Evolutionary conservation across 2,329 filamentous ascomycete genomes (phyloP).

Genomic region (Venturia effusa): DNA sequence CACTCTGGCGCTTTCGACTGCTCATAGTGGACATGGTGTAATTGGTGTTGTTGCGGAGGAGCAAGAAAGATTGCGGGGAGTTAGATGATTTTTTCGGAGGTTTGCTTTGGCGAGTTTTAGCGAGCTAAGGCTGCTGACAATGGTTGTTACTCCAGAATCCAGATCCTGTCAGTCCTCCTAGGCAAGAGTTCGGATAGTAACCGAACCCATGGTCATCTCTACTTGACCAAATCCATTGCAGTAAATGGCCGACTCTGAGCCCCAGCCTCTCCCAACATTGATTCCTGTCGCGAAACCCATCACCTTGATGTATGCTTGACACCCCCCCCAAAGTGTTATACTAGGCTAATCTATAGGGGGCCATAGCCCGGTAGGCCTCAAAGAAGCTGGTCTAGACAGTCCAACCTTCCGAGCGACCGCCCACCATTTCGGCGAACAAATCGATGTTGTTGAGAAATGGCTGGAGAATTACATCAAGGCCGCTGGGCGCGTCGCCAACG

Average conservation of each 20-base stretch:
- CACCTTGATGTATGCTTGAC: constrained; percentile 28
- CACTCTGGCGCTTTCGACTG: constrained; percentile 3
- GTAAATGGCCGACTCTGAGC: constrained; percentile 26
- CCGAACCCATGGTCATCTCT: background rate
- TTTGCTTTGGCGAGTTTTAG: background rate
- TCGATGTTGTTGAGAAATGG: constrained; percentile 87
- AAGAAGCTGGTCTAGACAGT: constrained; percentile 92
- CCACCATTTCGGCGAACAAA: constrained; percentile 80
- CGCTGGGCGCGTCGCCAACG: constrained; percentile 49
- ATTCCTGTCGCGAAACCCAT: constrained; percentile 30
- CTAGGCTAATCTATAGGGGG: background rate
- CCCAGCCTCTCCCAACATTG: constrained; percentile 20
- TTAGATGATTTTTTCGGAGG: background rate
- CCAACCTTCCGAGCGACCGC: constrained; percentile 87
- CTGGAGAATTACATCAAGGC: constrained; percentile 61
- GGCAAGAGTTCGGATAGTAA: too few species aligned
- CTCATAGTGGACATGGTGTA: background rate
- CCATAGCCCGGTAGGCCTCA: constrained; percentile 66
- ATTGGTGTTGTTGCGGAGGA: background rate
- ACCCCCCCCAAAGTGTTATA: background rate
- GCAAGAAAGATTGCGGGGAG: background rate
- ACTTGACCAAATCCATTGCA: background rate
- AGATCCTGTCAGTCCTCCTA: background rate
- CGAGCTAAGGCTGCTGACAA: background rate
- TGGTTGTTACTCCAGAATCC: background rate